phyloP scores from a whole-genome alignment of 768 basidiomycete genomes.

The Psilocybe azurescens region DNA sequence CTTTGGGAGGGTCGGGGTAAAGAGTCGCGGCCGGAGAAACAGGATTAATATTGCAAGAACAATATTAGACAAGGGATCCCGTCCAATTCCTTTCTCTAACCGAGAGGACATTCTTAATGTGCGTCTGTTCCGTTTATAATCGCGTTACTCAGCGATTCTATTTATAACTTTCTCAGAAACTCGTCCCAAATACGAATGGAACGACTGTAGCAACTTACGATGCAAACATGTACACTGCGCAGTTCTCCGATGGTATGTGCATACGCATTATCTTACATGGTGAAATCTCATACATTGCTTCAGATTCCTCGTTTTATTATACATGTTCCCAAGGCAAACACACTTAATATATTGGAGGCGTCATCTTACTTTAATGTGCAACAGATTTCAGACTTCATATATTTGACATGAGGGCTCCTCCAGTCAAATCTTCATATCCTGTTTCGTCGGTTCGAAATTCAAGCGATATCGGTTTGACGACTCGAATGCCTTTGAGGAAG shows the following conservation, averaged over 20 bases:
- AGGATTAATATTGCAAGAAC: conserved; percentile 53
- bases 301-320: conserved; percentile 92
- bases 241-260: conserved; percentile 72
- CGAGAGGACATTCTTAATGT: conserved; percentile 66
- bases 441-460: conserved; percentile 25
- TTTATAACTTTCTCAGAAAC: conserved; percentile 46
- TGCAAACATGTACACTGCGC: conserved; percentile 83
- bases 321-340: conserved; percentile 81
- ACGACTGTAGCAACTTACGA: conserved; percentile 77
- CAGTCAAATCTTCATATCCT: conserved; percentile 21
- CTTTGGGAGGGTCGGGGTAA: conserved; percentile 70
- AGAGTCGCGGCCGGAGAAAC: conserved; percentile 47
- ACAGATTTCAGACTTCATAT: conserved; percentile 89
- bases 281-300: conserved; percentile 11
- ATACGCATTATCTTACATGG: background rate
- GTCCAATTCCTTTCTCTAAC: conserved; percentile 35
- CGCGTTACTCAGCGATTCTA: conserved; percentile 5
- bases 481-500: conserved; percentile 55
- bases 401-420: conserved; percentile 73
- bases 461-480: conserved; percentile 37
- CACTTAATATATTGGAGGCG: background rate
- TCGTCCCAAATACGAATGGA: conserved; percentile 82
- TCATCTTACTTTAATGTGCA: background rate
- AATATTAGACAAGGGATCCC: conserved; percentile 47
- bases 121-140: conserved; percentile 26